A percentile compares a stretch with the other conserved stretches of the same genome.
Evolutionary conservation across 495 filamentous ascomycete species (phyloP).

Genomic region (Neurospora sp.): DNA sequence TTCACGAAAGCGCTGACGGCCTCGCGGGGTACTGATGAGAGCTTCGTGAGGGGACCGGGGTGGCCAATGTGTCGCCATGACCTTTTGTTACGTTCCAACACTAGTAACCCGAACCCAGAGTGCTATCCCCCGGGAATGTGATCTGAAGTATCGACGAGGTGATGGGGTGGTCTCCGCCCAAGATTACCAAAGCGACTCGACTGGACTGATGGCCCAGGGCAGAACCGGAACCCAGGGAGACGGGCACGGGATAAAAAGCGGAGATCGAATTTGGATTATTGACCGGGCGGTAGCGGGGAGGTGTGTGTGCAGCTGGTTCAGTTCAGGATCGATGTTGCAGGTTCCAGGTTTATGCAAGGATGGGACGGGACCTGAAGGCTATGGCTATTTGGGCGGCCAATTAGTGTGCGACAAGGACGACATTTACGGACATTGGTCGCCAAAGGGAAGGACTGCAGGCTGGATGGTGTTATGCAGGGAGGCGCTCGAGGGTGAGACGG

Average conservation of each 20-base stretch:
- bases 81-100: neutral
- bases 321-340: neutral
- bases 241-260: neutral
- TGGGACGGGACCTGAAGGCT: neutral
- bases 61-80: constrained; percentile 58
- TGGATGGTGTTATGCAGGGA: neutral
- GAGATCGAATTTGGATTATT: neutral
- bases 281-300: neutral
- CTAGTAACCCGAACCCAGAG: neutral
- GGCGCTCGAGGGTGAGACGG: neutral
- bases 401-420: constrained; percentile 18
- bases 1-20: constrained; percentile 59
- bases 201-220: neutral
- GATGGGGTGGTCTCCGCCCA: neutral
- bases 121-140: neutral
- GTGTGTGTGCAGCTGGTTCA: neutral
- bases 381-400: constrained; percentile 11
- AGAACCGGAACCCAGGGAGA: neutral
- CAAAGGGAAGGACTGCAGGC: neutral
- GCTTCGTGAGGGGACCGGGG: constrained; percentile 79
- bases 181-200: neutral
- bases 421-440: constrained; percentile 5
- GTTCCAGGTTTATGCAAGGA: neutral
- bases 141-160: neutral
- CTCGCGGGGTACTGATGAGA: constrained; percentile 69